Conservation (phyloP, 805 yeast genomes). For the Cyberlindnera samutprakarnensis region DNA sequence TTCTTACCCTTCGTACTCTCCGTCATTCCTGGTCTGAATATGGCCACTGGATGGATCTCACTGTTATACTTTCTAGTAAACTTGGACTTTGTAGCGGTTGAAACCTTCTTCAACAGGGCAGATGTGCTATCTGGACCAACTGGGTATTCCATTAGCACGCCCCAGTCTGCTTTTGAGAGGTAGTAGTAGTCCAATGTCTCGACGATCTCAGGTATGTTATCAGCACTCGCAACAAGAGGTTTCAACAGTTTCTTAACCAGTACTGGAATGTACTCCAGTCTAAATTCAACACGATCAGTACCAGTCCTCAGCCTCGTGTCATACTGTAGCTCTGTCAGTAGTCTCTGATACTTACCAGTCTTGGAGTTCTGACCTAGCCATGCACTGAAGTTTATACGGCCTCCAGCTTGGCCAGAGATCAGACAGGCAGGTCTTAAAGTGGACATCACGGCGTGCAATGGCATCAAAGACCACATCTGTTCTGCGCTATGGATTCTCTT, state of each 20-base stretch:
- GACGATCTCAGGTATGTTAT: conserved; percentile 60
- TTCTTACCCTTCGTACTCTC: conserved; percentile 19
- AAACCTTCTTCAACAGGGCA: conserved; percentile 47
- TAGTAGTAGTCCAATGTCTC: conserved; percentile 78
- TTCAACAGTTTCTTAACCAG: conserved; percentile 46
- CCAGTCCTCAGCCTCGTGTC: conserved; percentile 78
- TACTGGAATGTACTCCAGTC: conserved; percentile 69
- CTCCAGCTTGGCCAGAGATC: conserved; percentile 63
- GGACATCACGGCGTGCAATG: conserved; percentile 83
- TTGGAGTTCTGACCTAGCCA: conserved; percentile 92
- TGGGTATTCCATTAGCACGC: conserved; percentile 72
- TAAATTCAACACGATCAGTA: conserved; percentile 64
- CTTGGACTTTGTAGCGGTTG: conserved; percentile 73
- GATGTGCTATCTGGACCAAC: conserved; percentile 54
- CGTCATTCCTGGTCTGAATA: conserved; percentile 10
- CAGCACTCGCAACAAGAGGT: conserved; percentile 56
- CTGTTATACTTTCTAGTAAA: conserved; percentile 83
- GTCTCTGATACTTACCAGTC: conserved; percentile 64
- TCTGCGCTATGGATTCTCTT: conserved; percentile 79
- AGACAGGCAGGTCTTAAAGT: conserved; percentile 71
- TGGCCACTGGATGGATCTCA: conserved; percentile 67
- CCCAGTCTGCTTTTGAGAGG: conserved; percentile 90
- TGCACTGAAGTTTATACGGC: conserved; percentile 70
- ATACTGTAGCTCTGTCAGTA: conserved; percentile 81
- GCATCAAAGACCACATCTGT: conserved; percentile 91